Evolutionary conservation across 2,329 filamentous ascomycete genomes (phyloP).

Genomic region (Alternaria gaisen): DNA sequence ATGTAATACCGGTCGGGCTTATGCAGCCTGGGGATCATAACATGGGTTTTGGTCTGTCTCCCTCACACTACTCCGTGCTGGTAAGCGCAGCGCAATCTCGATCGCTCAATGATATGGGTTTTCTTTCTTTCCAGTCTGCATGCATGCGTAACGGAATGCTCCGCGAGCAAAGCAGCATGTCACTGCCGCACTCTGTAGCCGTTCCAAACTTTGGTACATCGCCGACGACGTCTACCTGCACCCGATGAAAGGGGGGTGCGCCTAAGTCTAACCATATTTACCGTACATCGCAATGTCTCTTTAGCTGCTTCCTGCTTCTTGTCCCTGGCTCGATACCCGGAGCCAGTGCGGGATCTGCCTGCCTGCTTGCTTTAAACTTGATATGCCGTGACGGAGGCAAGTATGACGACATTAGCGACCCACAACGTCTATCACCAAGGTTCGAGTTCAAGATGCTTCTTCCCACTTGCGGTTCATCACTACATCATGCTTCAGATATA

Average conservation of each 20-base stretch:
- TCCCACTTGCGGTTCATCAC: background rate
- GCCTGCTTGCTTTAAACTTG: slow-evolving; percentile 10
- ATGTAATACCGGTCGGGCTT: slow-evolving; percentile 14
- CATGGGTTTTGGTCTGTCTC: slow-evolving; percentile 13
- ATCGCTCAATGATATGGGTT: slow-evolving; percentile 10
- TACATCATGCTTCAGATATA: background rate
- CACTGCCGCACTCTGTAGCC: slow-evolving; percentile 2
- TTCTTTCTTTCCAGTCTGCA: slow-evolving; percentile 18
- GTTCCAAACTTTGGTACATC: slow-evolving; percentile 11
- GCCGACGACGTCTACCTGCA: slow-evolving; percentile 8
- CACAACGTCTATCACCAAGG: slow-evolving; percentile 19
- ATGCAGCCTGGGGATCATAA: slow-evolving; percentile 21
- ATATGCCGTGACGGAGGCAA: slow-evolving; percentile 11
- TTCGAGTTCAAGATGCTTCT: background rate
- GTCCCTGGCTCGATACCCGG: slow-evolving; percentile 10
- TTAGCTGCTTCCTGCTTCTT: slow-evolving; percentile 1
- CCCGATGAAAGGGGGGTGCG: slow-evolving; percentile 3
- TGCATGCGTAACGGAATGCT: slow-evolving; percentile 8
- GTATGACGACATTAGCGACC: slow-evolving; percentile 19
- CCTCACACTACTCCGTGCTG: slow-evolving; percentile 13
- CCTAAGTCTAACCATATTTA: background rate
- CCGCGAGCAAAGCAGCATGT: slow-evolving; percentile 6
- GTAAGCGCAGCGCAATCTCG: slow-evolving; percentile 19
- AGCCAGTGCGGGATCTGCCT: slow-evolving; percentile 11
- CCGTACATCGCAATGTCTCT: slow-evolving; percentile 14